Evolutionary conservation across 1,284 basidiomycete species (phyloP).

Genomic region (Sanghuangporus weigelae): DNA sequence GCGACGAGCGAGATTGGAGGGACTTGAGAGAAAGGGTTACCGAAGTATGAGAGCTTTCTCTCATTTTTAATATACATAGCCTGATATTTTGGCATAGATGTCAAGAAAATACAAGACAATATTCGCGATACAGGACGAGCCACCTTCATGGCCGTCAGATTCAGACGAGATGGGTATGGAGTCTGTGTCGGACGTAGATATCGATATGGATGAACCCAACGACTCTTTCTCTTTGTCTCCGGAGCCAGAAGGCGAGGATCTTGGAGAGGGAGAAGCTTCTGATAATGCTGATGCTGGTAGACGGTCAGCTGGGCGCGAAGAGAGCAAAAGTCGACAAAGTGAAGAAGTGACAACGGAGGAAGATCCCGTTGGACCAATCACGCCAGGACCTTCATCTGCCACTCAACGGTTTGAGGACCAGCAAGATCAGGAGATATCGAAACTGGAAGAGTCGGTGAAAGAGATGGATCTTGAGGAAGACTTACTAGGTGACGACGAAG

Average conservation of each 20-base stretch:
- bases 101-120: conserved; percentile 66
- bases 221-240: conserved; percentile 37
- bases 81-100: conserved; percentile 25
- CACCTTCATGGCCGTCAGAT: conserved; percentile 73
- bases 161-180: conserved; percentile 77
- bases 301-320: not conserved
- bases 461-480: conserved; percentile 26
- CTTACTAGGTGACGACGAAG: conserved; percentile 56
- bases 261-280: conserved; percentile 34
- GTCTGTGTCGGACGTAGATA: conserved; percentile 71
- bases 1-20: conserved; percentile 77
- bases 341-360: conserved; percentile 59
- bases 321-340: conserved; percentile 12
- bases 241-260: conserved; percentile 32
- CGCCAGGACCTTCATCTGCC: conserved; percentile 44
- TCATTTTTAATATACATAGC: not conserved
- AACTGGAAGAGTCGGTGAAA: conserved; percentile 25
- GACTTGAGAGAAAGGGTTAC: conserved; percentile 73
- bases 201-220: conserved; percentile 45
- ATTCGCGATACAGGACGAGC: conserved; percentile 81
- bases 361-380: conserved; percentile 59
- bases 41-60: conserved; percentile 41
- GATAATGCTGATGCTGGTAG: not conserved
- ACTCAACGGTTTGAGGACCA: conserved; percentile 20
- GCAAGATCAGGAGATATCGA: conserved; percentile 12